Conservation (phyloP, 371 early-diverging fungal genomes). For the Apophysomyces elegans region DNA sequence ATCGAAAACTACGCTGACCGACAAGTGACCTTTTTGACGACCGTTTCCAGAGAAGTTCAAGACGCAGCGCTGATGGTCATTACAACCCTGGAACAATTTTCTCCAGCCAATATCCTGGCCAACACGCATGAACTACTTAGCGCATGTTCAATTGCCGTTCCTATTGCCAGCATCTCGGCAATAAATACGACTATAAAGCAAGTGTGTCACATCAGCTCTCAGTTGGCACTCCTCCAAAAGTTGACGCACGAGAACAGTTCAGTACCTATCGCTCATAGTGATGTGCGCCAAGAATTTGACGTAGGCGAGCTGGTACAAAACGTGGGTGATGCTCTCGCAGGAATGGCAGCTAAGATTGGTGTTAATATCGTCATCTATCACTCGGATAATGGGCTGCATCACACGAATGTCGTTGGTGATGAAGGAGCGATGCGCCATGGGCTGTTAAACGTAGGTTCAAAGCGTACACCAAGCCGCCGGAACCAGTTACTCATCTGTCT, state of each 20-base stretch:
- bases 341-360: constrained; percentile 58
- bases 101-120: constrained; percentile 43
- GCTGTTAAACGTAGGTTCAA: constrained; percentile 55
- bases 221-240: constrained; percentile 20
- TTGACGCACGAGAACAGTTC: neutral
- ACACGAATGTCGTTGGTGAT: constrained; percentile 61
- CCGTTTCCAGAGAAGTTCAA: constrained; percentile 55
- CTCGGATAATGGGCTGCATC: constrained; percentile 56
- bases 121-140: constrained; percentile 53
- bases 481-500: neutral
- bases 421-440: constrained; percentile 62
- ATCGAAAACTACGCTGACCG: constrained; percentile 28
- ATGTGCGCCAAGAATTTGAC: constrained; percentile 51
- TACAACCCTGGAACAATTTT: constrained; percentile 58
- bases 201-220: constrained; percentile 43
- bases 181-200: constrained; percentile 45
- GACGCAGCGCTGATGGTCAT: constrained; percentile 57
- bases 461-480: neutral
- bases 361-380: constrained; percentile 69
- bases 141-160: constrained; percentile 59
- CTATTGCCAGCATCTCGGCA: constrained; percentile 54
- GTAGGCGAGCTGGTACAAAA: constrained; percentile 65
- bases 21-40: constrained; percentile 30
- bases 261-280: constrained; percentile 9
- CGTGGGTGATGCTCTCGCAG: constrained; percentile 68